Evolutionary conservation across 345 rosid genomes (phyloP).

Genomic region (Moringa oleifera): DNA sequence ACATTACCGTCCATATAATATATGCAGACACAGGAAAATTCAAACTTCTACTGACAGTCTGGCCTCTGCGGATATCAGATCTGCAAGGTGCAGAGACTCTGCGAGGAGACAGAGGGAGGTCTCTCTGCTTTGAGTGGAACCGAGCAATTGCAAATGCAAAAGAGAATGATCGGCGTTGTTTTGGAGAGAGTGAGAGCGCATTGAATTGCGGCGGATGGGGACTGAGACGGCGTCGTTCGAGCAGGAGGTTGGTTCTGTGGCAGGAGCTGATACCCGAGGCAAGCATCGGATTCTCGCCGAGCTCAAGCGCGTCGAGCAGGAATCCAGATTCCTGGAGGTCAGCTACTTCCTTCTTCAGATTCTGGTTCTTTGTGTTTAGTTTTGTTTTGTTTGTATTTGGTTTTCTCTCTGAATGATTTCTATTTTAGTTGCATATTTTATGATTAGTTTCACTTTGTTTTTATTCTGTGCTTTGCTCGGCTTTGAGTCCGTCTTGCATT

Average conservation of each 20-base stretch:
- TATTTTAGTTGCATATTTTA: too few species aligned
- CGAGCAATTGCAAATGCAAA: not conserved
- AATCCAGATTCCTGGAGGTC: conserved; percentile 55
- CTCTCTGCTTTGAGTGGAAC: too few species aligned
- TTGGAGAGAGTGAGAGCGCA: conserved; percentile 11
- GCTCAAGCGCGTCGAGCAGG: conserved; percentile 71
- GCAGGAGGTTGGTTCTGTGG: conserved; percentile 11
- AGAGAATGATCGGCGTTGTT: conserved; percentile 6
- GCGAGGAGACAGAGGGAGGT: conserved; percentile 12
- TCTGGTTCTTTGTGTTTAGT: not conserved
- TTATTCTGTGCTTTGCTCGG: too few species aligned
- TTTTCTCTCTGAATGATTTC: not conserved
- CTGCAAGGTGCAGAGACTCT: too few species aligned
- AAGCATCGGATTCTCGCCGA: conserved; percentile 75
- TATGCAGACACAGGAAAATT: not conserved
- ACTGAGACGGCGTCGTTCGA: conserved; percentile 38
- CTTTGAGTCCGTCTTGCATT: too few species aligned
- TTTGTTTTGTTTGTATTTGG: not conserved
- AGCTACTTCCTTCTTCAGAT: not conserved
- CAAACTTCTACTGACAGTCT: not conserved
- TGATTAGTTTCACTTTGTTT: not conserved
- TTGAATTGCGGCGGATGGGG: conserved; percentile 25
- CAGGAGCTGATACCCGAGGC: conserved; percentile 49
- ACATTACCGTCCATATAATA: too few species aligned
- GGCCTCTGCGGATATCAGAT: conserved; percentile 24